Base-by-base conservation (phyloP, 2,329 filamentous ascomycete genomes). In the Aspergillus tamarii region DNA sequence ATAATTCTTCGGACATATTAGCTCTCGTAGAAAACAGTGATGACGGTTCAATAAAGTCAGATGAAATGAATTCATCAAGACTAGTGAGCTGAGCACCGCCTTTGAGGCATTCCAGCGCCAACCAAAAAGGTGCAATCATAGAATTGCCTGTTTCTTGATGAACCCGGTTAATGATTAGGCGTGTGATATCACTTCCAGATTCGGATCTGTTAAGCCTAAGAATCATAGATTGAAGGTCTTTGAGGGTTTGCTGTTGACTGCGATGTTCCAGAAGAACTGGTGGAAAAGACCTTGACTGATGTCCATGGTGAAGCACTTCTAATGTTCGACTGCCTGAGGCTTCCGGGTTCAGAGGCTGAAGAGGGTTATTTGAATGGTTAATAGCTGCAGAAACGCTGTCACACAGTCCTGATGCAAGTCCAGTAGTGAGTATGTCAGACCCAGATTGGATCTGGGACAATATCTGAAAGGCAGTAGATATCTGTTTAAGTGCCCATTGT, bases 121-220 rank as follows among this genome's bases (percentile, higher is more conserved):
- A 81, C 94, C 94, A 97, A 70, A 92, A 91, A 3, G 89, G 87
- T 14, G 92, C 88, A 30, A 94, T 77, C 66, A 89, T 86, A 41
- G 83, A 81, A 21, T 87, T 81, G 0, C 87, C 86, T 4, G 84
- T 81, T 3, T 86, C 85, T 34, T 86, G 83, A 59, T 87, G 85
- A 5, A 90, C 78, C 61, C 86, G 85, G 53, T 88, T 85, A 30
- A 94, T 80, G 77, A 96, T 85, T 26, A 88, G 86, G 21, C 83
- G 83, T 5, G 88, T 87, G 55, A 96, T 82, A 14, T 78, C 84
- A 28, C 70, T 72, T 7, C 76, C 76, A 21, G 74, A 77, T 45
- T 81, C 76, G 0, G 81, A 82, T n/a, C 71, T 67, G 56, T 81
- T 81, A 9, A 89, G 78, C 63, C 88, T 85, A 55, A 86, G 83